Evolutionary conservation across 2,329 filamentous ascomycete species (phyloP), one percentile per base, ranked within the genome.

Genomic region (Monosporascus sp.): DNA sequence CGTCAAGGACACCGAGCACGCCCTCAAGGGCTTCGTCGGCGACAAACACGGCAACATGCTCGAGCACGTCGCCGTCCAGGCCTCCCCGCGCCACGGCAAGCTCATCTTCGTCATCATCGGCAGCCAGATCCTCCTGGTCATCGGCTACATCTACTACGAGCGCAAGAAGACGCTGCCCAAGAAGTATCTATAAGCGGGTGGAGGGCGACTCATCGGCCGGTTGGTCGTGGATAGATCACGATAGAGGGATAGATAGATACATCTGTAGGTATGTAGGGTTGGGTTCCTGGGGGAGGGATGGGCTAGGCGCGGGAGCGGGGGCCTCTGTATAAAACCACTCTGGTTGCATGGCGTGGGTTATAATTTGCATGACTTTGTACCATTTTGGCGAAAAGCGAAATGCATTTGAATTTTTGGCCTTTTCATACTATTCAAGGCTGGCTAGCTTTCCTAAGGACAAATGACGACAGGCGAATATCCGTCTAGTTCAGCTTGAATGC

Each of bases 121-220:
- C 19, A 84, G 89, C 58, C 91, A 97, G 72, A 66, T 89, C 48
- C 68, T 91, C 60, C 75, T 95, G 35, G 82, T 83, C 0, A 83
- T 72, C 2, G 81, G 78, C 1, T 96, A 92, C 67, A 70, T 90
- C 38, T 68, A 86, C 55, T 96, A 96, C 74, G 96, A 96, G 80
- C 81, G 85, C 63, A 85, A 87, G 66, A 83, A 87, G 72, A 84
- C 78, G 58, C 83, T 85, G 70, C 90, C 90, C n/a, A 96, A 96
- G 80, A 97, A 97, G 75, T 97, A 91, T 71, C 74, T 96, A 68
- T 96, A 77, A 65, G 31, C 5, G n/a, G 19, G 40, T 14, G 27
- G 9, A 43, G 9, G 14, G 17, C 7, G 40, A 26, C 19, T 37
- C 11, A 9, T 14, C 22, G 49, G 51, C 26, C 31, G 9, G 31